Percentiles rank a stretch among this genome's conserved stretches.
Evolutionary conservation across 331 rosid species (phyloP).

Genomic region (Rhamnella rubrinervis): DNA sequence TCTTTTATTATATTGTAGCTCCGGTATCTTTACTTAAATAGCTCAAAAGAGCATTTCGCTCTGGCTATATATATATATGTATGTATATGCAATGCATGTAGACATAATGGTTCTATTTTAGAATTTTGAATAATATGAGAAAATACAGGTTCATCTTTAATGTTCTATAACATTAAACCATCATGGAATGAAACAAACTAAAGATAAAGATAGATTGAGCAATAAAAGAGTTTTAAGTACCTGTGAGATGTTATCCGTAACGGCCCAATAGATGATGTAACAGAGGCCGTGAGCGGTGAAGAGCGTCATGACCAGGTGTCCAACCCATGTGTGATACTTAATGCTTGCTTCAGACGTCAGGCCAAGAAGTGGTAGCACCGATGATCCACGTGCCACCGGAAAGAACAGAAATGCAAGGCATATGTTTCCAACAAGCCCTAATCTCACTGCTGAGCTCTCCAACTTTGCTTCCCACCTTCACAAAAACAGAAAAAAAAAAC

Average conservation of each 20-base stretch:
- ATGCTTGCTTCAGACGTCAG: conserved; percentile 63
- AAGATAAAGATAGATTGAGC: too few species aligned
- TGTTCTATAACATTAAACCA: too few species aligned
- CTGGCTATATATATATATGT: too few species aligned
- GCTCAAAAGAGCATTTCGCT: too few species aligned
- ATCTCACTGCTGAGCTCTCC: conserved; percentile 22
- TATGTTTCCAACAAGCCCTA: conserved; percentile 49
- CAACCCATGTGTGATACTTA: conserved; percentile 72
- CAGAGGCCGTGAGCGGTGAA: conserved; percentile 60
- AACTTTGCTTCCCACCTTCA: conserved; percentile 59
- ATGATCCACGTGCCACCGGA: conserved; percentile 68
- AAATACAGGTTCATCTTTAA: too few species aligned
- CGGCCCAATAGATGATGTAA: conserved; percentile 43
- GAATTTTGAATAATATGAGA: too few species aligned
- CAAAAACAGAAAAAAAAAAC: background rate
- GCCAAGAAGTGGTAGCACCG: conserved; percentile 56
- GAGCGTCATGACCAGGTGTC: conserved; percentile 47
- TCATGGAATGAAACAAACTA: too few species aligned
- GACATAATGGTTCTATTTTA: background rate
- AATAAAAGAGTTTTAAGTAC: conserved; percentile 8
- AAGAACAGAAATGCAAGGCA: conserved; percentile 52
- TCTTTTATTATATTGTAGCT: too few species aligned
- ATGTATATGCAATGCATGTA: too few species aligned
- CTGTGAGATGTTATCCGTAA: conserved; percentile 32
- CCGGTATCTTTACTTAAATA: too few species aligned